Percentiles rank a stretch among this genome's conserved stretches.
Evolutionary conservation across 1,284 basidiomycete genomes (phyloP).

Genomic region (Moniliophthora roreri): DNA sequence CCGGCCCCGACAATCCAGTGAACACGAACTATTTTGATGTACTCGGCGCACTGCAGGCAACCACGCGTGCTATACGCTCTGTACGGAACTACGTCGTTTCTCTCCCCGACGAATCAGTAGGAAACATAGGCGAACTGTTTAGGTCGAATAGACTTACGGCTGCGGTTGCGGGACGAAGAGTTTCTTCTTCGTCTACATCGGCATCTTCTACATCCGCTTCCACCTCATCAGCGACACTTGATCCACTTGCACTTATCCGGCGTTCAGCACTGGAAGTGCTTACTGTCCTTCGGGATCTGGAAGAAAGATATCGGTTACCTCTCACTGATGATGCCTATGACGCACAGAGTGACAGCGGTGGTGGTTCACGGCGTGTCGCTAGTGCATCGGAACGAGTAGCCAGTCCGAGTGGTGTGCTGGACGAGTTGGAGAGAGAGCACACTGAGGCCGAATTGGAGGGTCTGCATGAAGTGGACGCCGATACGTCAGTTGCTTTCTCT

Average conservation of each 20-base stretch:
- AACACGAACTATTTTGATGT: conserved; percentile 45
- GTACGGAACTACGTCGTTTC: conserved; percentile 80
- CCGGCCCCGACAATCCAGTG: not conserved
- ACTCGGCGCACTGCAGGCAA: conserved; percentile 66
- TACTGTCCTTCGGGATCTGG: conserved; percentile 66
- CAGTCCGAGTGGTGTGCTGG: conserved; percentile 40
- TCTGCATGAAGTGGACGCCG: conserved; percentile 42
- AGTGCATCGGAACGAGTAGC: conserved; percentile 39
- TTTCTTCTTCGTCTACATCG: not conserved
- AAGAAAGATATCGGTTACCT: conserved; percentile 65
- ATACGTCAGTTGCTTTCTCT: conserved; percentile 62
- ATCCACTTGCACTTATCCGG: conserved; percentile 69
- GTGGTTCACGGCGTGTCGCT: conserved; percentile 22
- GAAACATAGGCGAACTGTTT: conserved; percentile 48
- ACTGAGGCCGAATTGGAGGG: conserved; percentile 30
- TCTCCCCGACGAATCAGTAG: conserved; percentile 70
- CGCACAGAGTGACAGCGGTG: conserved; percentile 65
- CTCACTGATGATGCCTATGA: conserved; percentile 76
- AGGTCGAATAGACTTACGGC: conserved; percentile 12
- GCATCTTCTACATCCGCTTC: conserved; percentile 13
- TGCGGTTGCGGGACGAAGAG: not conserved
- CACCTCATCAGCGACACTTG: conserved; percentile 31
- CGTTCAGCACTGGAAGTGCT: conserved; percentile 77
- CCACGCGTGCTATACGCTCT: conserved; percentile 74
- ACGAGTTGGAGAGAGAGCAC: conserved; percentile 35